Percentiles rank a stretch among this genome's conserved stretches.
Conservation (phyloP, 139 green algal species). For the Haematococcus lacustris region DNA sequence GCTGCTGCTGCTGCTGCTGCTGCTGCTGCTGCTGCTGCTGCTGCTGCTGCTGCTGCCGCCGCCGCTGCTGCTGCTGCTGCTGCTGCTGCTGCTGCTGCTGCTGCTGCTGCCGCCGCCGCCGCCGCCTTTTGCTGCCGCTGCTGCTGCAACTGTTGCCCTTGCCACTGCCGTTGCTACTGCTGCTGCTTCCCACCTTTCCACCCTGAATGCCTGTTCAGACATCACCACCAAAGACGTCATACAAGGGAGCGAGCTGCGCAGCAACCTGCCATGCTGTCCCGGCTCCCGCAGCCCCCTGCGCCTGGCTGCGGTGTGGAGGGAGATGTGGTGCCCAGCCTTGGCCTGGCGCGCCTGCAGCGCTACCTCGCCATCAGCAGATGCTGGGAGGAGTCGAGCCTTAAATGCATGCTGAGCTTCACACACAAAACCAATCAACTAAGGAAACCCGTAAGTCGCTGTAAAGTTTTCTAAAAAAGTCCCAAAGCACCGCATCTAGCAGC, state of each 20-base stretch:
- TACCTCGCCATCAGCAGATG: no score
- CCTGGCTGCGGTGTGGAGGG: no score
- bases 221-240: not conserved
- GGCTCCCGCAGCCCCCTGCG: not conserved
- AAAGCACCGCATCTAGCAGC: no score
- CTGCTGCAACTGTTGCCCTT: not conserved
- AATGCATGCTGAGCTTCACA: no score
- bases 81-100: not conserved
- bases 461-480: no score
- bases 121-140: not conserved
- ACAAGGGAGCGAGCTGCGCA: not conserved
- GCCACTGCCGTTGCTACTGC: not conserved
- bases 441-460: no score
- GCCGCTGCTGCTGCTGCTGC: not conserved
- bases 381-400: no score
- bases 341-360: no score
- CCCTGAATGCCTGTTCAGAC: not conserved
- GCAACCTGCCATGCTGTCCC: not conserved
- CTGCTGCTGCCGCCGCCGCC: not conserved
- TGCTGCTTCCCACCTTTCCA: no score
- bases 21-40: not conserved
- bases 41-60: not conserved
- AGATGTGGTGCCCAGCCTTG: no score
- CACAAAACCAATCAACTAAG: no score
- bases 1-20: no score